Base-by-base conservation (phyloP, 495 filamentous ascomycete species). In the Aspergillus haitiensis region DNA sequence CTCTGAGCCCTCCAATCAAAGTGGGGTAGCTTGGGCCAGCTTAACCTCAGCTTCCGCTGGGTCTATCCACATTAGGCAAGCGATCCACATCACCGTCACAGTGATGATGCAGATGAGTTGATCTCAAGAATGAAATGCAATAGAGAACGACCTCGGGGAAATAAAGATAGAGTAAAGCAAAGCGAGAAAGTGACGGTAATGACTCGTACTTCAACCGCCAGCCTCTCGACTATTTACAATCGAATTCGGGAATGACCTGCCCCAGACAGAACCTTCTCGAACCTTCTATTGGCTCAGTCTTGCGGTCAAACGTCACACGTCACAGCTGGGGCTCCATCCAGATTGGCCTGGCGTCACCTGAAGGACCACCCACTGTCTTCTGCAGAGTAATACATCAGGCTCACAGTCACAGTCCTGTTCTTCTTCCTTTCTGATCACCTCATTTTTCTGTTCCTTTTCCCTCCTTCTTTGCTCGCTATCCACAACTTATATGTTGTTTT, bases 181-280 rank as follows among this genome's bases (percentile, higher is more conserved):
- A 27, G 21, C 21, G 1, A 27, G 21, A 27, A 27, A 27, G 21
- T 27, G 21, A n/a, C 21, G 21, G 21, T 27, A 27, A 27, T 27
- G 21, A 27, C 21, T 27, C 1, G 21, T 27, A 27, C 21, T 27
- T 27, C 21, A 27, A 55, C 21, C 18, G 7, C 15, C 21, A 21
- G 47, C 47, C 47, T 27, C 3, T 27, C 21, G 3, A 27, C 21
- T 27, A 3, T 27, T 27, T 27, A 27, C 21, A 27, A 27, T 27
- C 21, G 3, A 27, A 27, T 27, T 27, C 21, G 21, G 21, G 21
- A 27, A 27, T 27, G 21, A 27, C 55, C 61, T 84, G 16, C 69
- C 42, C 42, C 81, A 9, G 68, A 61, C 42, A 33, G 74, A 75
- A 75, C 42, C 44, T 76, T 75, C 74, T 64, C 55, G 74, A 76